These are phyloP conservation scores for Spirogloea muscicola DNA, from an alignment of 139 green algal species.

Conservation along the genomic window DNA sequence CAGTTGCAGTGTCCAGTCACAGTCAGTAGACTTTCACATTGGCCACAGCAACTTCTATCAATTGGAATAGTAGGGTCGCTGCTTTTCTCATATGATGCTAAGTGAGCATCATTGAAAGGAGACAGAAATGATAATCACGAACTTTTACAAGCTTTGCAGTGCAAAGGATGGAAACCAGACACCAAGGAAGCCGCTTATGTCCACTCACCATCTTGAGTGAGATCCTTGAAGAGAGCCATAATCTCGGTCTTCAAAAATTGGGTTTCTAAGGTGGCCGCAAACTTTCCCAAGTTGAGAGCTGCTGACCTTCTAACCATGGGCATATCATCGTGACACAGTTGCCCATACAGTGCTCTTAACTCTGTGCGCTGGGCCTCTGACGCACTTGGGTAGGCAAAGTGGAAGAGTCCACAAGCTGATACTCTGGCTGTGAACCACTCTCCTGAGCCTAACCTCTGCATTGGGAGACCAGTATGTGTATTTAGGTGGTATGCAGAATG, in stretches of 20 bases:
- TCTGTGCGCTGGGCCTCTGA: slow-evolving; percentile 54
- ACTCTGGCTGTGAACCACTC: slow-evolving; percentile 98
- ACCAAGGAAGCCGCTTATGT: no score
- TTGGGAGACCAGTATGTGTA: slow-evolving; percentile 7
- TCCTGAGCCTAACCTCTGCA: slow-evolving; percentile 76
- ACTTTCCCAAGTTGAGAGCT: slow-evolving; percentile 78
- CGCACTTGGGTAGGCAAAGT: slow-evolving; percentile 67
- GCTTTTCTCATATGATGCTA: no score
- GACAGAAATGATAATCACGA: no score
- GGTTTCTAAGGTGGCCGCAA: slow-evolving; percentile 73
- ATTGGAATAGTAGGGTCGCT: no score
- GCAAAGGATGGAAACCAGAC: no score
- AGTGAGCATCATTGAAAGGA: no score
- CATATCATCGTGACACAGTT: slow-evolving; percentile 93
- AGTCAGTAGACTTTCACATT: no score
- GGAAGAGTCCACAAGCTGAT: slow-evolving; percentile 84
- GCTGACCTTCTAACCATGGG: slow-evolving; percentile 94
- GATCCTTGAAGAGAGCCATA: slow-evolving; percentile 78
- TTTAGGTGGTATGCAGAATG: background rate
- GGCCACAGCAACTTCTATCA: no score
- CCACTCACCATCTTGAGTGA: slow-evolving; percentile 80
- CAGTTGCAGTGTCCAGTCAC: no score
- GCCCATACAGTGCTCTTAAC: slow-evolving; percentile 70
- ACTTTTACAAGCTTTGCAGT: no score
- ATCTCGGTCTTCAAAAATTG: slow-evolving; percentile 76